Conservation (phyloP, 1,284 basidiomycete genomes). For the Fomitopsis pinicola region DNA sequence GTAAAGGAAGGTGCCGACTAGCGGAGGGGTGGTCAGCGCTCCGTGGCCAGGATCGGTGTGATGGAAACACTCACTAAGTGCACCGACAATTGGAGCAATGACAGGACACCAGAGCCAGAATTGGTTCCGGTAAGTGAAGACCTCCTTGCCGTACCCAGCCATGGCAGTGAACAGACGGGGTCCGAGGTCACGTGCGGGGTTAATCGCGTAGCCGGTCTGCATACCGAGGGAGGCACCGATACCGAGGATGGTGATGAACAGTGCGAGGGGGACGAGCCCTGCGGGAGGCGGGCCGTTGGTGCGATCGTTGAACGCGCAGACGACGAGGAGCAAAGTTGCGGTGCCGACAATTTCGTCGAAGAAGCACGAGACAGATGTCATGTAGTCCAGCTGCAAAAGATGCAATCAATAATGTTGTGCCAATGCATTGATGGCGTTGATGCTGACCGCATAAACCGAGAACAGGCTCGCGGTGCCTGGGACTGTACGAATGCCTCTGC, state of each 20-base stretch:
- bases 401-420: not conserved
- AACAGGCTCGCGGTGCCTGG: slow-evolving; percentile 66
- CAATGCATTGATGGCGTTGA: not conserved
- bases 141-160: slow-evolving; percentile 52
- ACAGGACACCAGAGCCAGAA: slow-evolving; percentile 79
- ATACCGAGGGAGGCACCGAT: slow-evolving; percentile 51
- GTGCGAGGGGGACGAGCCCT: slow-evolving; percentile 48
- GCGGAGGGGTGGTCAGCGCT: not conserved
- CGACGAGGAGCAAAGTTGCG: slow-evolving; percentile 47
- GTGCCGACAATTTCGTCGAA: slow-evolving; percentile 59
- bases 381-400: slow-evolving; percentile 43
- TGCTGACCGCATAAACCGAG: slow-evolving; percentile 64
- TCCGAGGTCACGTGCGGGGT: slow-evolving; percentile 63
- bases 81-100: slow-evolving; percentile 55
- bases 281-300: slow-evolving; percentile 43
- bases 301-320: slow-evolving; percentile 41
- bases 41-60: not conserved
- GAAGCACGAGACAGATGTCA: slow-evolving; percentile 55
- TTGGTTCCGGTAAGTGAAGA: slow-evolving; percentile 45
- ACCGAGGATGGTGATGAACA: slow-evolving; percentile 54
- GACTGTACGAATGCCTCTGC: slow-evolving; percentile 54
- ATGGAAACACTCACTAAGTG: slow-evolving; percentile 27
- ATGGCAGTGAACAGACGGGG: slow-evolving; percentile 57
- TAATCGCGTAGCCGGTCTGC: slow-evolving; percentile 61
- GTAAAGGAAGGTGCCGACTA: slow-evolving; percentile 46